Base-by-base conservation (phyloP, 202 grass and related monocot genomes). In the Dendrocalamus latiflorus region DNA sequence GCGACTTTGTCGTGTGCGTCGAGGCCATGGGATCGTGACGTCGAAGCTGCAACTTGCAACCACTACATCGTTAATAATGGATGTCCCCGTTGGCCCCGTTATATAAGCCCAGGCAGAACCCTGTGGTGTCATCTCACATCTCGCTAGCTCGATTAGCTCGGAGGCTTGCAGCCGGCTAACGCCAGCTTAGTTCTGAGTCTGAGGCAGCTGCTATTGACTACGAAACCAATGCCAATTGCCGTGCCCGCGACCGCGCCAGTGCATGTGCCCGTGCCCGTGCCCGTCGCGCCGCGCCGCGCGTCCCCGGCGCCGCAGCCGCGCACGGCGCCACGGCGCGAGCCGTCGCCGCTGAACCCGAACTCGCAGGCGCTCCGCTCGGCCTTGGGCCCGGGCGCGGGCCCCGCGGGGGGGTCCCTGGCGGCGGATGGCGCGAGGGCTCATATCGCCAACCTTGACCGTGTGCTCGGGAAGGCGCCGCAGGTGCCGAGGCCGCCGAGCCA, bases 371-470 rank as follows among this genome's bases (percentile, higher is more conserved):
- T 85, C 9, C 64, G 78, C 41, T 56, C 79, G n/a, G n/a, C n/a
- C n/a, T n/a, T n/a, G 22, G 33, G 21, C 33, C 3, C 65, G 41
- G 43, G 69, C 4, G 0, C 47, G 0, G 30, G 42, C 39, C 55
- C 41, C 30, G 36, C 26, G 4, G 53, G 61, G 13, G 25, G 38
- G 0, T 6, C 78, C 3, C 6, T 83, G 14, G 5, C 86, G 14
- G 5, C 81, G 1, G 72, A 54, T 0, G 42, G 36, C 43, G 74
- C 51, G 48, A 85, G 64, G 53, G 68, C 74, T 0, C 91, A 94
- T 16, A 74, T 97, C 76, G 82, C 87, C 58, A 94, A 97, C 87
- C 89, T 97, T 6, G 89, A 97, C 75, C 90, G 85, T 20, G 78
- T 97, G 12, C 94, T 97, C 65, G 62, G 87, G 14, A 94, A 91